Evolutionary conservation across 1,284 basidiomycete species (phyloP), one percentile per base, ranked within the genome.

Genomic region (Trametes hirsuta): DNA sequence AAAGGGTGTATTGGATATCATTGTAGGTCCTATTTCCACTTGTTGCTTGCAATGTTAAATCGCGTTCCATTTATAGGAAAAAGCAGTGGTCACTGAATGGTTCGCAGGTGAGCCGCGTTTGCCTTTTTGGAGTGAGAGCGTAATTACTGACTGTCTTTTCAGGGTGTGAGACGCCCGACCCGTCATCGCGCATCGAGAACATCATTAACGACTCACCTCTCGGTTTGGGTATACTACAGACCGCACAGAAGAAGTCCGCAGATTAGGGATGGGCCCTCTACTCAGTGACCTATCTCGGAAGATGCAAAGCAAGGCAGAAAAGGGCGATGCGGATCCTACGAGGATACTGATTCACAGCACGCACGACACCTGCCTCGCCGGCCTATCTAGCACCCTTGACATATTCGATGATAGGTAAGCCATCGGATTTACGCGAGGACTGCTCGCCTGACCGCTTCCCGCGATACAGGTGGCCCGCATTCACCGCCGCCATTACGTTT

Each of bases 291-390:
- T 93, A 45, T 74, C 81, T 12, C 71, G 71, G 25, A 89, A 86
- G 68, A 86, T 94, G 83, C 77, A 81, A 56, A 70, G 71, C 46
- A 88, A 87, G 68, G 77, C 77, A 1, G 74, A 79, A 12, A 68
- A 77, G 40, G 79, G 77, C 14, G 72, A 74, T 2, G 68, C 76
- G 12, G 80, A 86, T 59, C 78, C 80, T 6, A 70, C 84, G 58
- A 88, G 86, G 71, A 76, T 91, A 24, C 80, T 90, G 14, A 79
- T 94, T 6, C 85, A 90, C 66, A 82, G 81, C 60, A 88, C 90
- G 58, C 91, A 94, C 69, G 93, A 94, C 70, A 90, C 91, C 1
- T 84, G 85, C 0, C 73, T 94, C 14, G 90, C 91, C 1, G 90
- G 82, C 0, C 66, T 93, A 45, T 81, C 84, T 45, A 78, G 79